Percentiles rank a stretch among this genome's conserved stretches.
These are phyloP conservation scores for Syncephalastrum racemosum DNA, from an alignment of 371 early-diverging fungal species.

Conservation along the genomic window DNA sequence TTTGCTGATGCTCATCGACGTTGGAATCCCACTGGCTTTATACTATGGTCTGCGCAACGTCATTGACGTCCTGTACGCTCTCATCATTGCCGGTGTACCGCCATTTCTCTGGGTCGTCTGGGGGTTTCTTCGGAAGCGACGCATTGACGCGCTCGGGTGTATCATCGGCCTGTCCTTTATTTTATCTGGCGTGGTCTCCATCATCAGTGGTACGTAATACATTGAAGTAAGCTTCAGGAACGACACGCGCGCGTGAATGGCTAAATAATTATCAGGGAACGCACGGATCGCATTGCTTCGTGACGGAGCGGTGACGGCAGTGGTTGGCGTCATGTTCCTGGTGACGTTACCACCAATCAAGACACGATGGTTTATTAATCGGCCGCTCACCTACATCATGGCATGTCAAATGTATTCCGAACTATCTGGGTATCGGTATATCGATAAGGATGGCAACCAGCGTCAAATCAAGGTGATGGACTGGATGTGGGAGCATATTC, in stretches of 20 bases:
- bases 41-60: slow-evolving; percentile 36
- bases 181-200: slow-evolving; percentile 39
- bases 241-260: too few species aligned
- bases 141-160: slow-evolving; percentile 41
- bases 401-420: slow-evolving; percentile 35
- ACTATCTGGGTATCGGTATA: slow-evolving; percentile 19
- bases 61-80: slow-evolving; percentile 29
- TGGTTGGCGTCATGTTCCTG: slow-evolving; percentile 45
- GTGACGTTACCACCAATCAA: slow-evolving; percentile 40
- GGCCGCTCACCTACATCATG: slow-evolving; percentile 38
- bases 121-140: slow-evolving; percentile 18
- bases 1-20: slow-evolving; percentile 26
- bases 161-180: slow-evolving; percentile 41
- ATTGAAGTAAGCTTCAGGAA: too few species aligned
- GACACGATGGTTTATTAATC: slow-evolving; percentile 30
- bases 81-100: slow-evolving; percentile 48
- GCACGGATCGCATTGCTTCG: slow-evolving; percentile 43
- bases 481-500: slow-evolving; percentile 31
- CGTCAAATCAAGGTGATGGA: slow-evolving; percentile 20
- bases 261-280: slow-evolving; percentile 24
- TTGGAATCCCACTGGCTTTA: slow-evolving; percentile 35
- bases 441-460: slow-evolving; percentile 22
- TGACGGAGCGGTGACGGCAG: slow-evolving; percentile 41
- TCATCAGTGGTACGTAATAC: slow-evolving; percentile 27
- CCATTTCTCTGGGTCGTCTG: slow-evolving; percentile 36